Conservation (phyloP, 129 eudicot genomes). For the Solidago caesia region DNA sequence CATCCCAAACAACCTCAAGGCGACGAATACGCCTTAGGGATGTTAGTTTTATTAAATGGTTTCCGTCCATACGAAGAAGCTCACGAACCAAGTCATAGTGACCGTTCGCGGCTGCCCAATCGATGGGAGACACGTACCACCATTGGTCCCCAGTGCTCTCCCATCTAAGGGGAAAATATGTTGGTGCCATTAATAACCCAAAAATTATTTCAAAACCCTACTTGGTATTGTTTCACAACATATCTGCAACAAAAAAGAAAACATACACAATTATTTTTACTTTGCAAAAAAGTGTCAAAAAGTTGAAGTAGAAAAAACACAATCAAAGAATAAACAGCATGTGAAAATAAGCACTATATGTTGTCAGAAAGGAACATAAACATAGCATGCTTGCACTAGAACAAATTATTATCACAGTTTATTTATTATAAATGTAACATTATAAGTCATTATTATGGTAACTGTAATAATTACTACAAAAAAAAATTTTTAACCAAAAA, state of each 20-base stretch:
- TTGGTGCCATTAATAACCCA: slow-evolving; percentile 50
- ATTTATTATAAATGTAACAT: too few relatives aligned
- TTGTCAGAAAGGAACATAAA: slow-evolving; percentile 28
- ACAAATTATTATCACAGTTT: slow-evolving; percentile 28
- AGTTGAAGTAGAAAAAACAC: not conserved
- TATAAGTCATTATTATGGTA: too few relatives aligned
- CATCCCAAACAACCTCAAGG: slow-evolving; percentile 95
- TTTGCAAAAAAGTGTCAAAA: not conserved
- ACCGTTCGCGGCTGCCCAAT: slow-evolving; percentile 96
- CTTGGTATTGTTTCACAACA: not conserved
- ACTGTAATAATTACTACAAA: too few relatives aligned
- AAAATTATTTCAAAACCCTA: not conserved
- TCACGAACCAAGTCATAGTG: slow-evolving; percentile 91
- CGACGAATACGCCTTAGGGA: slow-evolving; percentile 96
- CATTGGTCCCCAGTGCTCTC: slow-evolving; percentile 98
- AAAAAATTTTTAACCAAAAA: too few relatives aligned
- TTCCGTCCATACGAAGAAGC: slow-evolving; percentile 85
- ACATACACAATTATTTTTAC: not conserved
- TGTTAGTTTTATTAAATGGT: slow-evolving; percentile 76
- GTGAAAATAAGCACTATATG: slow-evolving; percentile 28
- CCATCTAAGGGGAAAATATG: slow-evolving; percentile 87
- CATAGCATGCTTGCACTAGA: slow-evolving; percentile 27
- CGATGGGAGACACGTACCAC: slow-evolving; percentile 99
- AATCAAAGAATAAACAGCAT: slow-evolving; percentile 35
- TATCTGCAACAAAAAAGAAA: slow-evolving; percentile 24